A percentile compares a stretch with the other conserved stretches of the same genome.
phyloP scores from a whole-genome alignment of 768 basidiomycete species.

The Chalciporus sphaerocephalus region DNA sequence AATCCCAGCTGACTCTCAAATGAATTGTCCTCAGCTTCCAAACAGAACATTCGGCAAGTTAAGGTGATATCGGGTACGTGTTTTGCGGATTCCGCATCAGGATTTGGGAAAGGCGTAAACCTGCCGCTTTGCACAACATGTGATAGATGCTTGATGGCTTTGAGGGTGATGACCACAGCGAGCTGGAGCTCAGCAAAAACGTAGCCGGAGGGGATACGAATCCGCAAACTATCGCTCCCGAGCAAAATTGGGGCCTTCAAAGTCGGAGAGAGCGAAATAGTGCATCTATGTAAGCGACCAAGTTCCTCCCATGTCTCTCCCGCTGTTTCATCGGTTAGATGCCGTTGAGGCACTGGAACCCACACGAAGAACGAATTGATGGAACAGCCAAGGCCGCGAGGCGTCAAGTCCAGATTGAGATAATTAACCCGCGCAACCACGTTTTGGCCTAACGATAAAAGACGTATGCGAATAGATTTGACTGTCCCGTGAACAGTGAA shows the following conservation, averaged over 20 bases:
- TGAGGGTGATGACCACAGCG: slow-evolving; percentile 62
- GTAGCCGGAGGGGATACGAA: slow-evolving; percentile 81
- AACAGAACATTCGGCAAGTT: slow-evolving; percentile 52
- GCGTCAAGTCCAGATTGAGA: slow-evolving; percentile 17
- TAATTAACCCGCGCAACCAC: slow-evolving; percentile 36
- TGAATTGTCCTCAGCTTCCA: slow-evolving; percentile 82
- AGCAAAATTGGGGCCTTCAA: slow-evolving; percentile 43
- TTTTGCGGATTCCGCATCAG: slow-evolving; percentile 72
- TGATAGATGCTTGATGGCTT: slow-evolving; percentile 67
- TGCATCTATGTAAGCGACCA: slow-evolving; percentile 52
- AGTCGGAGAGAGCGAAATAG: slow-evolving; percentile 32
- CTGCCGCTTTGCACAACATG: slow-evolving; percentile 49
- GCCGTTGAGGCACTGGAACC: slow-evolving; percentile 46
- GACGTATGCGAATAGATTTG: slow-evolving; percentile 44
- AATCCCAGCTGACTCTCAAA: slow-evolving; percentile 75
- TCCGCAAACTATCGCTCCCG: slow-evolving; percentile 56
- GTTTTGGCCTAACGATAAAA: slow-evolving; percentile 46
- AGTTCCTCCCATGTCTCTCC: slow-evolving; percentile 73
- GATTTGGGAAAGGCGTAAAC: slow-evolving; percentile 54
- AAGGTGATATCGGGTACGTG: slow-evolving; percentile 59
- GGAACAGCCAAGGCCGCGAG: slow-evolving; percentile 29
- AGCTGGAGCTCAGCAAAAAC: slow-evolving; percentile 71
- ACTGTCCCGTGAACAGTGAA: slow-evolving; percentile 33
- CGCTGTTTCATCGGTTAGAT: slow-evolving; percentile 30
- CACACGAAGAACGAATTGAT: slow-evolving; percentile 48